Conservation (phyloP, 495 filamentous ascomycete genomes). For the Neurospora discreta region DNA sequence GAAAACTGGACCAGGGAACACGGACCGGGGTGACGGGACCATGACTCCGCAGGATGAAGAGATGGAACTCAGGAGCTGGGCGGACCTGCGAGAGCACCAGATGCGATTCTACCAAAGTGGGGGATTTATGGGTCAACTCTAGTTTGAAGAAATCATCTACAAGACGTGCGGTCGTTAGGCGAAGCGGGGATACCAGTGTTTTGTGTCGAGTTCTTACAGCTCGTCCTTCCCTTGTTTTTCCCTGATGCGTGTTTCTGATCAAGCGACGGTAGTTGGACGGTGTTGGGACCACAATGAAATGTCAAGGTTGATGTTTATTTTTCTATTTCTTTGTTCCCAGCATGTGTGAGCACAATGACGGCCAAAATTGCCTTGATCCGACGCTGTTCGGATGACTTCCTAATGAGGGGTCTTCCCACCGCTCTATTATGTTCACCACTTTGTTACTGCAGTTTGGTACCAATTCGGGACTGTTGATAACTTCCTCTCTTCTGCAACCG, state of each 20-base stretch:
- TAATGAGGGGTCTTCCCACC: background rate
- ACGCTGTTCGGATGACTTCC: background rate
- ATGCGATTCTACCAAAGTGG: conserved; percentile 56
- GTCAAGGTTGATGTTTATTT: background rate
- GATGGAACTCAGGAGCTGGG: conserved; percentile 60
- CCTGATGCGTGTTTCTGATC: background rate
- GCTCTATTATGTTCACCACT: background rate
- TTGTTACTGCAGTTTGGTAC: background rate
- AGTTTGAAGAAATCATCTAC: background rate
- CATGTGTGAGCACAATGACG: background rate
- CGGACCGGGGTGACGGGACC: conserved; percentile 9
- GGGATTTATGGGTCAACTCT: conserved; percentile 30
- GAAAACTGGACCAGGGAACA: conserved; percentile 27
- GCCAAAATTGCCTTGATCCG: background rate
- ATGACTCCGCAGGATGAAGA: conserved; percentile 52
- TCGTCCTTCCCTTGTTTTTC: background rate
- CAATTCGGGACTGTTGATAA: background rate
- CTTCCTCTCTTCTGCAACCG: background rate
- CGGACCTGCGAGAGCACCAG: conserved; percentile 63
- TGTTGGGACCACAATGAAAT: background rate
- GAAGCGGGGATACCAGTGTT: background rate
- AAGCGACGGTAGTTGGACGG: background rate
- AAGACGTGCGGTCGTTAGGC: background rate
- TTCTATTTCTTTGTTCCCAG: background rate
- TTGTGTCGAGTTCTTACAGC: background rate